These are phyloP conservation scores for Trichomonas vaginalis DNA, from an alignment of 208 protist genomes.

Conservation along the genomic window DNA sequence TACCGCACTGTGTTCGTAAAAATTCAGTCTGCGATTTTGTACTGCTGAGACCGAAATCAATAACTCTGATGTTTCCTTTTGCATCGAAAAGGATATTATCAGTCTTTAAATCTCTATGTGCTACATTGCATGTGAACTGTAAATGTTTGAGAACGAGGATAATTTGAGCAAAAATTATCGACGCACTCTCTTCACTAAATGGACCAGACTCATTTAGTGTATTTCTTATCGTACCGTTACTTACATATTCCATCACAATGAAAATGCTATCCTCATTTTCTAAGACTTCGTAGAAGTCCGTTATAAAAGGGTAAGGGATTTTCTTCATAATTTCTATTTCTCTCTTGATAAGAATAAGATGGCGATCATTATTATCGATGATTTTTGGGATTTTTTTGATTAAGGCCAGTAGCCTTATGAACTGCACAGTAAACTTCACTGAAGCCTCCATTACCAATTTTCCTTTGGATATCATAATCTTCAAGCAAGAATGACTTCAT, in stretches of 20 bases:
- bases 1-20: neutral
- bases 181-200: neutral
- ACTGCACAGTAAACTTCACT: too few relatives aligned
- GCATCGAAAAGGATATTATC: neutral
- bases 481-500: too few relatives aligned
- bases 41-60: neutral
- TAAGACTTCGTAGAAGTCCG: neutral
- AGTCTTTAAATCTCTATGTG: neutral
- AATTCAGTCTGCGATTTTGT: neutral
- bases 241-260: neutral
- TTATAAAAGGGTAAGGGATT: neutral
- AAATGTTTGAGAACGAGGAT: neutral
- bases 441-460: too few relatives aligned
- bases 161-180: neutral
- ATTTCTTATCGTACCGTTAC: neutral
- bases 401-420: too few relatives aligned
- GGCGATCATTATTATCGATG: too few relatives aligned
- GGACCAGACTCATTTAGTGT: neutral
- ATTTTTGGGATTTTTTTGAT: too few relatives aligned
- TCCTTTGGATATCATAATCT: too few relatives aligned
- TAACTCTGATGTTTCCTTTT: neutral
- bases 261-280: neutral
- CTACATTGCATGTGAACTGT: neutral
- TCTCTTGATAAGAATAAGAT: too few relatives aligned
- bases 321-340: neutral